These are phyloP conservation scores for Hanseniaspora meyeri DNA, from an alignment of 805 yeast species.

Conservation along the genomic window DNA sequence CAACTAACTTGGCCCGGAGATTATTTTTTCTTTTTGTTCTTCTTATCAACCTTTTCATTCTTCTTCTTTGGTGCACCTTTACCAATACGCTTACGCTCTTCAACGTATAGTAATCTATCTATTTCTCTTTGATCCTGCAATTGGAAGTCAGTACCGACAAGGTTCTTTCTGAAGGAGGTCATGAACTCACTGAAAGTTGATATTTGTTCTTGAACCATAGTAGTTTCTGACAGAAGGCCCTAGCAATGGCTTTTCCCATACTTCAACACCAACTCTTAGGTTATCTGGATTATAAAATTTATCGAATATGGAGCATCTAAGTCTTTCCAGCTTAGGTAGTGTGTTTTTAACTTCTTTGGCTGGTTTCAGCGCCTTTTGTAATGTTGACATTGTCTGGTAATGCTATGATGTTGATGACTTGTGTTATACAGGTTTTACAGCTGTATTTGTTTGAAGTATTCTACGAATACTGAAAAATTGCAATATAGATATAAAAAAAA, in stretches of 20 bases:
- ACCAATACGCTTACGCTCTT: slow-evolving; percentile 66
- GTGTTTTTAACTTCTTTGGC: slow-evolving; percentile 38
- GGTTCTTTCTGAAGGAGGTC: slow-evolving; percentile 16
- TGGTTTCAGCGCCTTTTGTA: slow-evolving; percentile 30
- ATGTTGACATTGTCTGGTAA: neutral
- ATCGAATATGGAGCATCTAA: slow-evolving; percentile 45
- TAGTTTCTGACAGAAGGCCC: slow-evolving; percentile 62
- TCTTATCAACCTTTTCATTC: slow-evolving; percentile 33
- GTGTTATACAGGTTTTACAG: neutral
- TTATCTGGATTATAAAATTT: slow-evolving; percentile 56
- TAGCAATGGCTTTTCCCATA: slow-evolving; percentile 51
- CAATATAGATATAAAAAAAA: too few relatives aligned
- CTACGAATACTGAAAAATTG: too few relatives aligned
- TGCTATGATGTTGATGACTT: neutral
- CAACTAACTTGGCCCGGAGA: slow-evolving; percentile 5
- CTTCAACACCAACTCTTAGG: slow-evolving; percentile 60
- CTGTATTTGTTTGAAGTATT: too few relatives aligned
- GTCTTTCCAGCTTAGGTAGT: slow-evolving; percentile 1
- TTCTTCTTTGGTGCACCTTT: slow-evolving; percentile 79
- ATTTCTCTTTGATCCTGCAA: slow-evolving; percentile 59
- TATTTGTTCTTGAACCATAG: slow-evolving; percentile 63
- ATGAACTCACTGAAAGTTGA: slow-evolving; percentile 51
- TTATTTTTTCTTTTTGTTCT: slow-evolving; percentile 32
- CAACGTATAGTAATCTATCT: slow-evolving; percentile 54
- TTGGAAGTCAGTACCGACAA: slow-evolving; percentile 36